Base-by-base conservation (phyloP, 768 basidiomycete genomes). In the Gloeophyllum trabeum region DNA sequence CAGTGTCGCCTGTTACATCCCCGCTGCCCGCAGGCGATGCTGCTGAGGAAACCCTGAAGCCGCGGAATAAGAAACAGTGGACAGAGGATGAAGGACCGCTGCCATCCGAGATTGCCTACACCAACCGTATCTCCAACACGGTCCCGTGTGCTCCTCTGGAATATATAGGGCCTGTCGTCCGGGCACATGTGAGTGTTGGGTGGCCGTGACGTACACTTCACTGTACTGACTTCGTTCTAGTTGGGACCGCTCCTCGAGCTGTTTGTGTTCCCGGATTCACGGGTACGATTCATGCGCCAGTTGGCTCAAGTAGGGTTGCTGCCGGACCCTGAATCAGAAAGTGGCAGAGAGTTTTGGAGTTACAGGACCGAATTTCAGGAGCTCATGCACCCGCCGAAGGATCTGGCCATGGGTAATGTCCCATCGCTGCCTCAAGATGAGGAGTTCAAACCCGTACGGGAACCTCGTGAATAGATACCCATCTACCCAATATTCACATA, bases 191-290 rank as follows among this genome's bases (percentile, higher is more conserved):
- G 60, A 50, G 81, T 62, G n/a, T 21, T 38, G 30, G 12, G 25
- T 41, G 42, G 45, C 47, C 42, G 42, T 34, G 35, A 19, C 6
- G 13, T 4, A 41, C 24, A 20, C 12, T 16, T n/a, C 19, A 2
- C 37, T 35, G n/a, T 19, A 18, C 12, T 24, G 6, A 16, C 16
- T 13, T 23, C 4, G 24, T 26, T 43, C 36, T 4, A 88, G 86
- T 73, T 71, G 26, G 61, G 65, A 21, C 58, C 69, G 2, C 60
- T 90, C 35, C 57, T 87, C 30, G 65, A 59, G 12, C 60, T 68
- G 1, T 85, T 87, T 51, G 60, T 85, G 32, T 89, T 72, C 51
- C 86, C 87, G 1, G 81, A 86, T 43, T 86, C 87, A 10, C 74
- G 86, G 3, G 76, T 73, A 2, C 66, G 71, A 42, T 78, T 88